Evolutionary conservation across 768 basidiomycete species (phyloP).

Genomic region (Termitomyces bulborhizus): DNA sequence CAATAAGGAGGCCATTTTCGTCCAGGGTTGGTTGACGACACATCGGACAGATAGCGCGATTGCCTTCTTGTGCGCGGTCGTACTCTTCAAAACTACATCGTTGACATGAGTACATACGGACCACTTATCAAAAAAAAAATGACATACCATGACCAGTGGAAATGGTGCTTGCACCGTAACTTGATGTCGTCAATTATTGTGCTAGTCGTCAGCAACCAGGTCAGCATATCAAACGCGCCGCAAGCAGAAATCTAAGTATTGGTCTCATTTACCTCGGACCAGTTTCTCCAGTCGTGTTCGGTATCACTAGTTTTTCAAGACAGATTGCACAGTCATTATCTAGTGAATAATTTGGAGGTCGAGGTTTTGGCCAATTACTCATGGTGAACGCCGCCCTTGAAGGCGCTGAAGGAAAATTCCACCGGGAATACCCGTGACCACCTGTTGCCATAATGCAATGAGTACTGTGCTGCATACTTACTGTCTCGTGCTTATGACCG

Average conservation of each 20-base stretch:
- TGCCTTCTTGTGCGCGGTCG: conserved; percentile 5
- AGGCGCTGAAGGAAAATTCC: not conserved
- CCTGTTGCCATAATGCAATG: not conserved
- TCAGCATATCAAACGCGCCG: not conserved
- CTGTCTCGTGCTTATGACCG: not conserved
- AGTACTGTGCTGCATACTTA: no score
- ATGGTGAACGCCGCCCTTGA: not conserved
- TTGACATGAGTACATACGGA: not conserved
- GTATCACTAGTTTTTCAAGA: conserved; percentile 3
- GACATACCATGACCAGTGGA: conserved; percentile 9
- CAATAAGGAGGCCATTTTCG: conserved; percentile 4
- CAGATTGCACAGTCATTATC: conserved; percentile 8
- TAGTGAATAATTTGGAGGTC: conserved; percentile 3
- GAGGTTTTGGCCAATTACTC: conserved; percentile 3
- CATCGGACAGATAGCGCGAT: conserved; percentile 4
- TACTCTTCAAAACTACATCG: conserved; percentile 9
- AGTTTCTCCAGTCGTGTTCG: conserved; percentile 2
- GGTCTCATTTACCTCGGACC: conserved; percentile 4
- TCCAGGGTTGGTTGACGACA: conserved; percentile 7
- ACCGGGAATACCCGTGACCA: not conserved
- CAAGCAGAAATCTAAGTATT: not conserved
- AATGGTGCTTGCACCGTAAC: conserved; percentile 7
- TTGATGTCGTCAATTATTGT: conserved; percentile 8
- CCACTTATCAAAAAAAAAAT: not conserved
- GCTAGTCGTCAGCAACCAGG: not conserved